These are phyloP conservation scores for Pilatotrama ljubarskyi DNA, from an alignment of 768 basidiomycete genomes.

Conservation along the genomic window DNA sequence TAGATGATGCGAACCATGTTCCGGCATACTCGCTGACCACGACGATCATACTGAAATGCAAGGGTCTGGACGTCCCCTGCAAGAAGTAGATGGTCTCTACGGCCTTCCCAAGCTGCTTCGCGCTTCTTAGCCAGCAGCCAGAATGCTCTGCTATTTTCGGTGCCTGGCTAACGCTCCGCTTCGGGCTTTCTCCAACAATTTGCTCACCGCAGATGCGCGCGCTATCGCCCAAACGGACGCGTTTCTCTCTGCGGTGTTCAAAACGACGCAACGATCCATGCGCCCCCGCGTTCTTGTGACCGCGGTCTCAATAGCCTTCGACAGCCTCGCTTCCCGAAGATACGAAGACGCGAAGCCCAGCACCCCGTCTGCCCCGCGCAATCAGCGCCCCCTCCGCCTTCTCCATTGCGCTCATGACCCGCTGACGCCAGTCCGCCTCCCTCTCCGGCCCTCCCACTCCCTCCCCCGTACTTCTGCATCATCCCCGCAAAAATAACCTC, in stretches of 20 bases:
- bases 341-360: neutral
- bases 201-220: too few species aligned
- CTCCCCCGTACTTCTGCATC: neutral
- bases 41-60: too few species aligned
- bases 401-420: slow-evolving; percentile 6
- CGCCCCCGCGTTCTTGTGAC: slow-evolving; percentile 8
- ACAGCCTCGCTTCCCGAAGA: neutral
- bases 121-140: too few species aligned
- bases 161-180: too few species aligned
- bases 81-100: too few species aligned
- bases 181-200: too few species aligned
- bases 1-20: too few species aligned
- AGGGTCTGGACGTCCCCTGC: too few species aligned
- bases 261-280: neutral
- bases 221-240: neutral
- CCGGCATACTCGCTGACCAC: too few species aligned
- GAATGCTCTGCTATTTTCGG: too few species aligned
- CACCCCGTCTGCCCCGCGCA: neutral
- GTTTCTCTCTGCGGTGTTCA: neutral
- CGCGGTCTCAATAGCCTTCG: neutral
- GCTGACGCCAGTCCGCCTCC: neutral
- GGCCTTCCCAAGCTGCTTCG: too few species aligned
- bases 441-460: slow-evolving; percentile 2
- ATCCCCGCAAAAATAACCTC: neutral
- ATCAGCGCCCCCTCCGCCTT: slow-evolving; percentile 1